Evolutionary conservation across 2,329 filamentous ascomycete species (phyloP), one percentile per base, ranked within the genome.

Genomic region (Ascocoryne sarcoides): DNA sequence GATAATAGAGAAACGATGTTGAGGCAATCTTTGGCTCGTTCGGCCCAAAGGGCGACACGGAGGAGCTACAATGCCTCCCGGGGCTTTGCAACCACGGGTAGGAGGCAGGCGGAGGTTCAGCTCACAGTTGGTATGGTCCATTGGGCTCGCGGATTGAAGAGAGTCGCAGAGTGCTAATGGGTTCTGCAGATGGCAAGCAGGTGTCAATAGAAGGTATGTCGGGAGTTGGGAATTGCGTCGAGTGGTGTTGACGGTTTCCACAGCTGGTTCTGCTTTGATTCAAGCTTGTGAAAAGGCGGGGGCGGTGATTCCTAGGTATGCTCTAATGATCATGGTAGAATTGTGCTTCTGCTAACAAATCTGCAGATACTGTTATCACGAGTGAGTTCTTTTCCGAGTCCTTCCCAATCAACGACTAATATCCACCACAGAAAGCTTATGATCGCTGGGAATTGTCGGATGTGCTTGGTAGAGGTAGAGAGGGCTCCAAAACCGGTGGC

Each of bases 231-330:
- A 33, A 35, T 30, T 55, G 57, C 36, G 40, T 48, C 36, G 33
- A 44, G 21, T 20, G 42, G 4, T 39, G 37, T 62, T 71, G 59
- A 71, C 62, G 45, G n/a, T 45, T 56, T 53, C 43, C 58, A 64
- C 63, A 95, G 90, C 90, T 67, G 90, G 90, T 53, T 92, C 92
- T 57, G 90, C 92, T 60, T 76, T 98, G 59, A 98, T 98, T 64
- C 92, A 98, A 71, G 92, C 92, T 62, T 98, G 92, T 72, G 92
- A 98, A 70, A 95, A 98, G 72, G 92, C 90, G 51, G 92, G 92
- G 60, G 76, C 74, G 52, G 92, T 84, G 48, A 75, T 96, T 60
- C 90, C 90, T 55, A 88, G 83, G 83, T 85, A 67, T 57, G 71
- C 50, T 42, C 37, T 40, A 9, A 36, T 30, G 29, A 10, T 26